Conservation (phyloP, 768 basidiomycete genomes). For the Pholiota conissans region DNA sequence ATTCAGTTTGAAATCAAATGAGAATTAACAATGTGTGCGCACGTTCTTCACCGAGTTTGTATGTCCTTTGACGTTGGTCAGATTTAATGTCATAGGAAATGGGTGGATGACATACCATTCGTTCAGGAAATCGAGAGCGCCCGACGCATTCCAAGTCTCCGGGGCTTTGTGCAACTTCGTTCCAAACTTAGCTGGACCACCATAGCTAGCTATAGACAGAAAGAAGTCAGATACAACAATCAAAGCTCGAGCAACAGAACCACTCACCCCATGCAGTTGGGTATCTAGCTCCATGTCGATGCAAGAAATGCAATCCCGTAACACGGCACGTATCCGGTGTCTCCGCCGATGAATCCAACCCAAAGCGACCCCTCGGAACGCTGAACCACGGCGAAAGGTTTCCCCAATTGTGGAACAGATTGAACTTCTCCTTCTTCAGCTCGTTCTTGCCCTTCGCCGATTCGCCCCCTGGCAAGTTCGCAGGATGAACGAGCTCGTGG, state of each 20-base stretch:
- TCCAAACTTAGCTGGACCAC: slow-evolving; percentile 61
- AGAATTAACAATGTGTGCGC: slow-evolving; percentile 3
- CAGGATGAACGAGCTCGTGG: slow-evolving; percentile 60
- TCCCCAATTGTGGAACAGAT: slow-evolving; percentile 79
- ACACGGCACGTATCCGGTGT: slow-evolving; percentile 69
- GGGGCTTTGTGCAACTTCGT: slow-evolving; percentile 54
- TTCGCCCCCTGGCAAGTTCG: slow-evolving; percentile 25
- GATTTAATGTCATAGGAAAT: background rate
- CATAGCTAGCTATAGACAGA: slow-evolving; percentile 47
- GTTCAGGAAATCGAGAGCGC: slow-evolving; percentile 74
- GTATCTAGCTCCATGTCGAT: slow-evolving; percentile 80
- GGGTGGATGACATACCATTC: slow-evolving; percentile 55
- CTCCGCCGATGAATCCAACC: slow-evolving; percentile 69
- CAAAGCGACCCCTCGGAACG: slow-evolving; percentile 63
- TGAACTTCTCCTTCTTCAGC: slow-evolving; percentile 44
- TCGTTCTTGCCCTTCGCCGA: slow-evolving; percentile 16
- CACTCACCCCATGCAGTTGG: slow-evolving; percentile 64
- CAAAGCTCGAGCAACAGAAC: background rate
- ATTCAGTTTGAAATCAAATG: background rate
- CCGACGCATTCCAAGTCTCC: slow-evolving; percentile 62
- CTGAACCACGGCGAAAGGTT: slow-evolving; percentile 88
- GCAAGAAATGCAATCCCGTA: slow-evolving; percentile 76
- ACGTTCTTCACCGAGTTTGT: slow-evolving; percentile 89
- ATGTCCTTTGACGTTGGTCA: slow-evolving; percentile 55
- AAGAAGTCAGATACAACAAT: slow-evolving; percentile 2